phyloP scores from a whole-genome alignment of 768 basidiomycete genomes.

The Leccinum incarnatum region DNA sequence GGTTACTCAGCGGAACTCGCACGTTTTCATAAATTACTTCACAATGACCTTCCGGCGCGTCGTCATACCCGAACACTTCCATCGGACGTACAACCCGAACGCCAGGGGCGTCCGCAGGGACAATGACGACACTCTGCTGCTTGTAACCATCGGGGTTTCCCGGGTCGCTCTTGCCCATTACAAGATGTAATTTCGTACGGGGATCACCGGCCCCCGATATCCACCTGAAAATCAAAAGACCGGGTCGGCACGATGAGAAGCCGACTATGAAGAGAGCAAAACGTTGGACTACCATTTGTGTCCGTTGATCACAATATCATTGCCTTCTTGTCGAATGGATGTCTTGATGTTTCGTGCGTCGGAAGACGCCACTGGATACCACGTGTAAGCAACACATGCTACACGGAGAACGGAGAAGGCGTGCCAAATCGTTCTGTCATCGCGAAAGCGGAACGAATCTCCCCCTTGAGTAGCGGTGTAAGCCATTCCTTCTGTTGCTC shows the following conservation, averaged over 20 bases:
- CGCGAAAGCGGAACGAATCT: conserved; percentile 91
- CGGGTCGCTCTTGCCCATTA: conserved; percentile 94
- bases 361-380: conserved; percentile 69
- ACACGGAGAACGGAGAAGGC: background rate
- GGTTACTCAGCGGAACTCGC: conserved; percentile 76
- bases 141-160: conserved; percentile 69
- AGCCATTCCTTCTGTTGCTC: conserved; percentile 94
- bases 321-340: conserved; percentile 76
- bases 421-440: conserved; percentile 95
- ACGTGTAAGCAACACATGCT: conserved; percentile 10
- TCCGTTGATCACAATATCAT: conserved; percentile 90
- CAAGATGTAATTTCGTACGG: conserved; percentile 82
- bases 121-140: conserved; percentile 93
- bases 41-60: conserved; percentile 95
- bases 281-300: conserved; percentile 77
- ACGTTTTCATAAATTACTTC: conserved; percentile 96
- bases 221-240: conserved; percentile 57
- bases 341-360: conserved; percentile 95
- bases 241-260: conserved; percentile 14
- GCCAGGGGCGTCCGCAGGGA: conserved; percentile 85
- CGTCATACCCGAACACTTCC: conserved; percentile 91
- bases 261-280: background rate
- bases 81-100: conserved; percentile 90
- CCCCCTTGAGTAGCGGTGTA: conserved; percentile 80
- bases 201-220: conserved; percentile 97